A percentile compares a stretch with the other conserved stretches of the same genome.
These are phyloP conservation scores for Henckelia pumila DNA, from an alignment of 257 asterid genomes.

Conservation along the genomic window DNA sequence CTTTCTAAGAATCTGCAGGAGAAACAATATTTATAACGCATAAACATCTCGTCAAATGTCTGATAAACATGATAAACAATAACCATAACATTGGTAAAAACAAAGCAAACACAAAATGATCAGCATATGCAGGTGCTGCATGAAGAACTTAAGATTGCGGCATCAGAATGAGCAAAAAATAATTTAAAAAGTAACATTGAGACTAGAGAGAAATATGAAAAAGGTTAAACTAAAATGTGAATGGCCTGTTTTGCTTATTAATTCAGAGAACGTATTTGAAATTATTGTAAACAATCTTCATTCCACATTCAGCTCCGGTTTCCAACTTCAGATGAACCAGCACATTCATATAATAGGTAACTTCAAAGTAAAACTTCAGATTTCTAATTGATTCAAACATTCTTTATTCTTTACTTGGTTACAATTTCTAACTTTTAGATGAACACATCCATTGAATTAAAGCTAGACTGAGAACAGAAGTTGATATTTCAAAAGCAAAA, in stretches of 20 bases:
- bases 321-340: constrained; percentile 14
- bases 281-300: not conserved
- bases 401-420: not conserved
- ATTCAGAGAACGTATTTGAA: not conserved
- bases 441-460: not conserved
- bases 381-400: not conserved
- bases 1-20: constrained; percentile 71
- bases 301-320: constrained; percentile 6
- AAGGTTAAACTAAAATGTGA: constrained; percentile 3
- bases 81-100: not conserved
- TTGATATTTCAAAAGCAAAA: not conserved
- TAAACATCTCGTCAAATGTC: too few species aligned
- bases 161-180: not conserved
- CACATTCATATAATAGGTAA: not conserved
- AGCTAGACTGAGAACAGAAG: constrained; percentile 7
- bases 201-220: constrained; percentile 3
- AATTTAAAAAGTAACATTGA: not conserved
- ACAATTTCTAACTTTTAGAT: constrained; percentile 17
- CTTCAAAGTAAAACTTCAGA: not conserved
- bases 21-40: constrained; percentile 9
- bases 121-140: not conserved
- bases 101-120: not conserved
- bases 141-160: not conserved
- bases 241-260: constrained; percentile 5
- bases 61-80: too few species aligned